Evolutionary conservation across 345 rosid genomes (phyloP).

Genomic region (Hirschfeldia incana): DNA sequence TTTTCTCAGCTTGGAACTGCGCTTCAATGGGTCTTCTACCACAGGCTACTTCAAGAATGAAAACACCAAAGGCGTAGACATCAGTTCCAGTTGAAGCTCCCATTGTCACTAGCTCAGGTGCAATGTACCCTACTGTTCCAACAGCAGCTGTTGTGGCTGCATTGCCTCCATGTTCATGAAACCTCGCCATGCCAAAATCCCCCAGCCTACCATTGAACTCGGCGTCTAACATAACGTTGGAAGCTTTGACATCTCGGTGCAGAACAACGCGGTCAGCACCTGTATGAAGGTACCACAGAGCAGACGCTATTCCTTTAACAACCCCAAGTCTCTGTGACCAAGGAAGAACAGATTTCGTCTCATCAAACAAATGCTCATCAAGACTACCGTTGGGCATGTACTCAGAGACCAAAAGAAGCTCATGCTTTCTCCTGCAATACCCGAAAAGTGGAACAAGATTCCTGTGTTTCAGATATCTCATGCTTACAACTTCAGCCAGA

Average conservation of each 20-base stretch:
- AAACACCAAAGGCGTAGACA: neutral
- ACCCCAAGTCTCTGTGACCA: neutral
- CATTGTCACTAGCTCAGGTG: neutral
- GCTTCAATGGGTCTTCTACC: neutral
- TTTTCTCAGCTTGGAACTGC: neutral
- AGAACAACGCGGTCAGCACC: neutral
- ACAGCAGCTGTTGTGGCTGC: neutral
- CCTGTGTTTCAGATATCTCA: neutral
- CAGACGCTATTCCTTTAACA: neutral
- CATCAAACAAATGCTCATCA: slow-evolving; percentile 1
- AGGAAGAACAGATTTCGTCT: neutral
- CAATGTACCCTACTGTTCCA: neutral
- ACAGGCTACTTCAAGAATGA: neutral
- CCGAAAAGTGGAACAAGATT: neutral
- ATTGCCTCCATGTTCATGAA: neutral
- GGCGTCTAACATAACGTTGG: neutral
- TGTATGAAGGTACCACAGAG: neutral
- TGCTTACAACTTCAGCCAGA: neutral
- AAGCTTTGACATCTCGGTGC: slow-evolving; percentile 1
- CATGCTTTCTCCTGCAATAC: neutral
- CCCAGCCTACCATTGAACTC: slow-evolving; percentile 1
- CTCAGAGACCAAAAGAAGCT: neutral
- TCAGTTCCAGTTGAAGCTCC: neutral
- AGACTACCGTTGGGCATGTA: neutral
- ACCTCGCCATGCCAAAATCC: neutral